Conservation (phyloP, 2,329 filamentous ascomycete species). For the Podosphaera leucotricha region DNA sequence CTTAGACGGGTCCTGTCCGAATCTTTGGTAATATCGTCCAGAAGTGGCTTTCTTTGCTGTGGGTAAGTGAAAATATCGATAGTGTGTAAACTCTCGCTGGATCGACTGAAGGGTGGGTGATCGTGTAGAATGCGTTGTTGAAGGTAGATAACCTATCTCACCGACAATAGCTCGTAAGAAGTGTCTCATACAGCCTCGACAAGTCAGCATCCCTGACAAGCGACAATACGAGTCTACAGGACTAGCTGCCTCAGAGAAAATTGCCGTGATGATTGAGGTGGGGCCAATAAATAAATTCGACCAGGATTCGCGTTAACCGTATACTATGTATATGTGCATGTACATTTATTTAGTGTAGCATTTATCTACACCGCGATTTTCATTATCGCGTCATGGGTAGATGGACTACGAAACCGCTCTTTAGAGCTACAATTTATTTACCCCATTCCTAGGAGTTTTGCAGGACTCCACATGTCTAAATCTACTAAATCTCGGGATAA, state of each 20-base stretch:
- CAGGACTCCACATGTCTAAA: slow-evolving; percentile 12
- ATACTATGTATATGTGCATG: too few species aligned
- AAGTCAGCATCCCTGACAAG: slow-evolving; percentile 10
- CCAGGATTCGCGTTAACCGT: too few species aligned
- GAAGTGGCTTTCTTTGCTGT: neutral
- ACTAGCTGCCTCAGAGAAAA: too few species aligned
- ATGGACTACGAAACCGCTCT: too few species aligned
- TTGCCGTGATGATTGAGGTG: too few species aligned
- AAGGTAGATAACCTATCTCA: slow-evolving; percentile 4
- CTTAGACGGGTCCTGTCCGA: slow-evolving; percentile 9
- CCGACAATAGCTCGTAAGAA: slow-evolving; percentile 11
- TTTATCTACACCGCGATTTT: slow-evolving; percentile 1
- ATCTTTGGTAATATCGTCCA: slow-evolving; percentile 1
- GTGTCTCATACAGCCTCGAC: slow-evolving; percentile 12
- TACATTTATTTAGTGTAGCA: too few species aligned
- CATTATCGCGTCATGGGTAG: too few species aligned
- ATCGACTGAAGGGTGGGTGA: too few species aligned
- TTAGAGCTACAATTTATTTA: neutral
- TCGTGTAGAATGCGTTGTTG: slow-evolving; percentile 1
- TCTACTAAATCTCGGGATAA: slow-evolving; percentile 18
- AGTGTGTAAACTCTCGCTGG: neutral
- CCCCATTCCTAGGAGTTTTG: neutral
- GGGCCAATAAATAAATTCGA: too few species aligned
- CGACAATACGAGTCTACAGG: neutral
- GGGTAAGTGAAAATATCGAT: neutral